Evolutionary conservation across 2,329 filamentous ascomycete genomes (phyloP), one percentile per base, ranked within the genome.

Genomic region (Paecilomyces sp.): DNA sequence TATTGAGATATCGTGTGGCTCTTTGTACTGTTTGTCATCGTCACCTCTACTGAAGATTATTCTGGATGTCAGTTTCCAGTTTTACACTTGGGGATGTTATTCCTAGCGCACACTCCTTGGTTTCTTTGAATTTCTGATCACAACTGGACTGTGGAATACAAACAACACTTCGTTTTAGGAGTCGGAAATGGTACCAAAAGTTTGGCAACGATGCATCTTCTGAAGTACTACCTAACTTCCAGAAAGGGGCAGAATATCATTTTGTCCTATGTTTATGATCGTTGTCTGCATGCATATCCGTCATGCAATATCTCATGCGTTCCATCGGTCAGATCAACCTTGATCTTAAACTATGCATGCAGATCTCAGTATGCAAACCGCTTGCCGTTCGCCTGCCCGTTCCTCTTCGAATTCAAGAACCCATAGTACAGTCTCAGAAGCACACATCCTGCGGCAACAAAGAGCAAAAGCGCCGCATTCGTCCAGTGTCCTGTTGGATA

Each of bases 401-500:
- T 52, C 54, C 61, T 59, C 25, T 65, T 65, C 58, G 67, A 63
- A 64, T 82, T 82, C 62, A 72, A 76, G 68, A 77, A 71, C 1
- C 78, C 79, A 64, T 88, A 88, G 65, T 83, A 86, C 15, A 81
- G 30, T 57, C 85, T 76, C 62, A 89, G 66, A 3, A 78, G 74
- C 4, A 85, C 66, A 60, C 83, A 82, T 1, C 84, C 84, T 0
- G 76, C 78, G 1, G 81, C 77, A 0, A 87, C 85, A 61, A 87
- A 81, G 12, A 88, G 75, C 50, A 88, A 66, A 64, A 88, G 71
- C 11, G 75, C 85, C 2, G 84, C 85, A 68, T 88, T 88, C 3
- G 81, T 82, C 83, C 85, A 89, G 68, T 90, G 87, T 0, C 88
- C 88, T 0, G 87, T 90, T 0, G 86, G 86, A 69, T 88, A 90